Evolutionary conservation across 164 flowering plant genomes (phyloP).

Genomic region (Paratinospora sagittata): DNA sequence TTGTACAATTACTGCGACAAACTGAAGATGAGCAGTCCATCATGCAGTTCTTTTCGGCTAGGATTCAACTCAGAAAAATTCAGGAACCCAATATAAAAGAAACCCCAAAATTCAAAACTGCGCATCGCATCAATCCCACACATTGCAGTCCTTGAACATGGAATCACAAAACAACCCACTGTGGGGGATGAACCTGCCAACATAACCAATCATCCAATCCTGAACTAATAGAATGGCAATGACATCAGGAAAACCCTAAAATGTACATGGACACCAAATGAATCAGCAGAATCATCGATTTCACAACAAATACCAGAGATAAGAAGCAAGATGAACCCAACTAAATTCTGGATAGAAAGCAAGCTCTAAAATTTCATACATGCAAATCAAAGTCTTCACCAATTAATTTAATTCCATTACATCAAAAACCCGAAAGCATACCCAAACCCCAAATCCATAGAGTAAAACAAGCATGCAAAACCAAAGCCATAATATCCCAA

Average conservation of each 20-base stretch:
- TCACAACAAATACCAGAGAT: background rate
- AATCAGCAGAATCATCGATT: background rate
- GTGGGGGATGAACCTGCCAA: background rate
- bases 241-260: conserved; percentile 10
- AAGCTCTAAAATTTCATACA: background rate
- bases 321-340: background rate
- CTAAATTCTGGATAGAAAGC: background rate
- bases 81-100: background rate
- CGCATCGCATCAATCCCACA: background rate
- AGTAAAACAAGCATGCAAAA: conserved; percentile 2
- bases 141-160: background rate
- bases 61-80: background rate
- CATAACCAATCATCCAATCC: conserved; percentile 7
- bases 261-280: background rate
- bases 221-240: background rate
- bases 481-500: conserved; percentile 7
- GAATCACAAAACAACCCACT: background rate
- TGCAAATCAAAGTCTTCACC: background rate
- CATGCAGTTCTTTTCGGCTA: background rate
- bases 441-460: conserved; percentile 25
- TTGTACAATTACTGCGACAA: too few relatives aligned
- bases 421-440: background rate
- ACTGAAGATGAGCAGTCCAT: background rate
- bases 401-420: conserved; percentile 7
- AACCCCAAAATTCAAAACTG: background rate